phyloP scores from a whole-genome alignment of 805 yeast genomes.

The Debaryomyces tyrocola region DNA sequence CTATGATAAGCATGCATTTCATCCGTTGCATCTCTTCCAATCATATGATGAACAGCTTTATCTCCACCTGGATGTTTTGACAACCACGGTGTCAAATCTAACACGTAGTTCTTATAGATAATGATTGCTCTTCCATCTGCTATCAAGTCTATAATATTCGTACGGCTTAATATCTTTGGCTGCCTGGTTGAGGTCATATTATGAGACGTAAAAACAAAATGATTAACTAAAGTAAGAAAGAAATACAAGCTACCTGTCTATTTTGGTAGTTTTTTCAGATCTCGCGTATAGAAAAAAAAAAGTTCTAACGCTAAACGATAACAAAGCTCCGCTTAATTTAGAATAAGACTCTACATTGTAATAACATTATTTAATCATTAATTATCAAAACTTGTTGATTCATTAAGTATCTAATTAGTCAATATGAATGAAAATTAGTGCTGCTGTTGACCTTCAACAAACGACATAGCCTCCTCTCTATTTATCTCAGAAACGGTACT shows the following conservation, averaged over 20 bases:
- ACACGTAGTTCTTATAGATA: conserved; percentile 58
- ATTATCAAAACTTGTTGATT: too few relatives aligned
- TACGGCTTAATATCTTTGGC: conserved; percentile 17
- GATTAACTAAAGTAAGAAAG: too few relatives aligned
- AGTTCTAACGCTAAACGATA: too few relatives aligned
- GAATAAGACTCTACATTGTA: too few relatives aligned
- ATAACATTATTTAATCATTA: too few relatives aligned
- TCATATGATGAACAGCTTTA: conserved; percentile 77
- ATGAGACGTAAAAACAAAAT: too few relatives aligned
- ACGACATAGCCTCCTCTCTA: conserved; percentile 73
- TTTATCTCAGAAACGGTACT: conserved; percentile 74
- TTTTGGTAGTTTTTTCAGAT: background rate
- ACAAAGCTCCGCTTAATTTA: too few relatives aligned
- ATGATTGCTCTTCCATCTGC: conserved; percentile 70
- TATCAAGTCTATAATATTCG: conserved; percentile 55
- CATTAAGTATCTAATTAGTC: too few relatives aligned
- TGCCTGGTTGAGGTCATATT: background rate
- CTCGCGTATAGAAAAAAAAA: background rate
- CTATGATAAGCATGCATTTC: conserved; percentile 85
- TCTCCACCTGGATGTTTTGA: conserved; percentile 86
- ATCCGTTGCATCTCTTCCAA: conserved; percentile 88
- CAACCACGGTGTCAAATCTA: conserved; percentile 71
- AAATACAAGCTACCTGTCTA: background rate
- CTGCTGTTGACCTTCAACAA: conserved; percentile 68
- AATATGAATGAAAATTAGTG: conserved; percentile 1